These are phyloP conservation scores for Somion occarium DNA, from an alignment of 1,284 basidiomycete species.

Conservation along the genomic window DNA sequence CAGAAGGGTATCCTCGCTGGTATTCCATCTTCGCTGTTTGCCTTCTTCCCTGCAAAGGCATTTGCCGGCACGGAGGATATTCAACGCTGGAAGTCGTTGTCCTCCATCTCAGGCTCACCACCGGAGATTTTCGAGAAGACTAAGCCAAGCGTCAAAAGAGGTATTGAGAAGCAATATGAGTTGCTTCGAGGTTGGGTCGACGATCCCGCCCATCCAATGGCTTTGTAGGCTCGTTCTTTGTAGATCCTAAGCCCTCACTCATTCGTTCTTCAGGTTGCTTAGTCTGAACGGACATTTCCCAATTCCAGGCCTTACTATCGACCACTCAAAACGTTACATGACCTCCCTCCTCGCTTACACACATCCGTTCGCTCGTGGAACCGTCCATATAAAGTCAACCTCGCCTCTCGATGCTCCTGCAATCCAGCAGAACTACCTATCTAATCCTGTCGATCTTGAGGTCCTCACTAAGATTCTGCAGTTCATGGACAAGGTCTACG, in stretches of 20 bases:
- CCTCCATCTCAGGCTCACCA: not conserved
- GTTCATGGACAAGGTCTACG: conserved; percentile 3
- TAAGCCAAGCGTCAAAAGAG: conserved; percentile 2
- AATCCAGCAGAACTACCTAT: conserved; percentile 8
- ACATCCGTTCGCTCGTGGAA: conserved; percentile 6
- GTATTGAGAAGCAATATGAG: conserved; percentile 10
- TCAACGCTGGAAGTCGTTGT: not conserved
- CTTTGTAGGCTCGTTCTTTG: conserved; percentile 4
- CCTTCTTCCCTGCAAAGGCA: conserved; percentile 7
- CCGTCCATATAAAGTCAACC: conserved; percentile 7
- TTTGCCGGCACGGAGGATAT: conserved; percentile 7
- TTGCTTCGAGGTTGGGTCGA: conserved; percentile 2
- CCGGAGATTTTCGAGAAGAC: not conserved
- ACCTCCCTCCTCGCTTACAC: conserved; percentile 1
- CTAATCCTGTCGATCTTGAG: conserved; percentile 4
- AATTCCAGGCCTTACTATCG: not conserved
- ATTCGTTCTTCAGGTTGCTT: not conserved
- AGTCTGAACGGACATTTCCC: conserved; percentile 3
- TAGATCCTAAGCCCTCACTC: not conserved
- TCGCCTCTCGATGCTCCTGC: conserved; percentile 3
- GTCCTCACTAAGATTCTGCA: not conserved
- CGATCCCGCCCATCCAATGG: not conserved
- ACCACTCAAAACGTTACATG: conserved; percentile 1
- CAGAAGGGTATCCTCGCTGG: conserved; percentile 8
- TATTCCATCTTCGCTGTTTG: conserved; percentile 3